Base-by-base conservation (phyloP, 2,329 filamentous ascomycete species). In the Sporothrix pseudoabietina region DNA sequence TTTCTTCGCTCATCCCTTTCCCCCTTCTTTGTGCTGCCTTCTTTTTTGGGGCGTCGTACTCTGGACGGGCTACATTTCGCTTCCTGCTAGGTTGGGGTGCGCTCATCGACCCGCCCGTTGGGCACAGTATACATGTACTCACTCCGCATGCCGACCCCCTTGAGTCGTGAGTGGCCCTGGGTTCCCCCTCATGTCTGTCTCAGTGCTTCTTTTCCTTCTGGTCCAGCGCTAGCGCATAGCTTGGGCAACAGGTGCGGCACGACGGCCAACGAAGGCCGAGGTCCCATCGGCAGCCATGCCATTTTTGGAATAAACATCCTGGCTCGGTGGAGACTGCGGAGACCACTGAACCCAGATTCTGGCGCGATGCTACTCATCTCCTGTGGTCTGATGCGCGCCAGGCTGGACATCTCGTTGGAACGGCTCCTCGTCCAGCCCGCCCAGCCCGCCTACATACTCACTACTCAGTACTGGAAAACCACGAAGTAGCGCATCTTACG, bases 191-290 rank as follows among this genome's bases (percentile, higher is more conserved):
- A 16, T 30, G 22, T 16, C 22, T 59, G 12, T 59, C 55, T 59
- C 30, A 22, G 32, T 41, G 32, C 39, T 66, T 66, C 22, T 10
- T 63, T 47, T 35, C 39, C 22, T 47, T 44, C 22, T 49, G 63
- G 47, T 55, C 55, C n/a, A 30, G 39, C 10, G 52, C 49, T 70
- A 71, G 69, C 19, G 19, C 52, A 10, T 19, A 22, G 32, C 9
- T 41, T 6, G 14, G 16, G 16, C 44, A 35, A 47, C 35, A 59
- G 44, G 16, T 49, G 39, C 22, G 54, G 39, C 52, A 59, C 69
- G 41, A 72, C 71, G 61, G 71, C 55, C 71, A 69, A 52, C 65
- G 52, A 47, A 68, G 65, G 41, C 65, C 71, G 65, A 72, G 65
- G 71, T 59, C 30, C 16, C 54, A 22, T 61, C 71, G 71, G 71